Base-by-base conservation (phyloP, 352 stramenopile species). In the Phytophthora megakarya region DNA sequence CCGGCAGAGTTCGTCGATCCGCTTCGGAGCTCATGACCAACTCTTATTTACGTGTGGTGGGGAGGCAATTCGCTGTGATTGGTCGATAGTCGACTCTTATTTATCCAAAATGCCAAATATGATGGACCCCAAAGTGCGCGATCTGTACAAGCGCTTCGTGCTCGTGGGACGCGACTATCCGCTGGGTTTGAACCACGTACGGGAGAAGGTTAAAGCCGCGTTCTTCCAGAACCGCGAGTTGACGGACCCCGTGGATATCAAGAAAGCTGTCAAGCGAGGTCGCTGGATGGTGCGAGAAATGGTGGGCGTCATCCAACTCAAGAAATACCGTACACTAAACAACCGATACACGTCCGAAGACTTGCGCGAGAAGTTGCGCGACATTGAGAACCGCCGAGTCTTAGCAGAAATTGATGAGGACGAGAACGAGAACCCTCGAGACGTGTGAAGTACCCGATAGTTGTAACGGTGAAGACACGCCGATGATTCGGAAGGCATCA, bases 271-370 rank as follows among this genome's bases (percentile, higher is more conserved):
- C 33, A 89, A 88, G 43, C 86, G 83, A 42, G 97, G 97, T 13
- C 72, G 96, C 65, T 98, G 93, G 76, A 97, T 97, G 83, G 89
- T 98, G 38, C 75, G 92, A 42, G 97, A 99, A 73, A 96, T 99
- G 81, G 84, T 98, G 46, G 96, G 88, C n/a, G 90, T 98, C 15
- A 98, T 98, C 69, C 88, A 98, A 80, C 78, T 99, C 25, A 98
- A 98, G 66, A 99, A 99, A 69, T 99, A 99, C 72, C 83, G 97
- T 49, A 89, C 93, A 44, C 87, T 99, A 68, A 97, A 98, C 55
- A 80, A 74, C 54, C 76, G 95, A 51, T 99, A 99, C 67, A 95
- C 86, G 26, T 70, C 84, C 10, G 81, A 89, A 53, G 84, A 93
- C 57, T 70, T 92, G 65, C 82, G 79, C 22, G 78, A 90, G 54